These are phyloP conservation scores for Backusella morwellensis DNA, from an alignment of 192 early-diverging fungal genomes.

Conservation along the genomic window DNA sequence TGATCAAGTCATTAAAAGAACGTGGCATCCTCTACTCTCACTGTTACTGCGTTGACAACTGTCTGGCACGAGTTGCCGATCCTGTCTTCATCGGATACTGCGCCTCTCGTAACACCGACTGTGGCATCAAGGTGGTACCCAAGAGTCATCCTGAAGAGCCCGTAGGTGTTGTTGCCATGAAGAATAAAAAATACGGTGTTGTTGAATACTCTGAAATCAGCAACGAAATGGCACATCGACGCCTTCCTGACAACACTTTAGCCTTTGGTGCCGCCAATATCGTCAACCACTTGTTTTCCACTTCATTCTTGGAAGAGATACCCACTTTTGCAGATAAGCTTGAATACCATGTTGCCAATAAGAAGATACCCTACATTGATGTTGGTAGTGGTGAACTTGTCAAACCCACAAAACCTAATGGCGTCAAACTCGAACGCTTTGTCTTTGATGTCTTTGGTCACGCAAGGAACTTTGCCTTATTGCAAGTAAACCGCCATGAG, in stretches of 20 bases:
- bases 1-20: slow-evolving; percentile 65
- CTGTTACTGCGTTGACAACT: slow-evolving; percentile 94
- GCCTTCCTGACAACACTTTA: slow-evolving; percentile 49
- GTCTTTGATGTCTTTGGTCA: slow-evolving; percentile 94
- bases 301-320: slow-evolving; percentile 74
- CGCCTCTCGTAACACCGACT: slow-evolving; percentile 70
- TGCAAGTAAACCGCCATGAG: slow-evolving; percentile 79
- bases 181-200: slow-evolving; percentile 69
- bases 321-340: slow-evolving; percentile 66
- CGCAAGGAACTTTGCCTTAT: slow-evolving; percentile 71
- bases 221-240: slow-evolving; percentile 57
- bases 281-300: slow-evolving; percentile 92
- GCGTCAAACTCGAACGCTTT: slow-evolving; percentile 92
- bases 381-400: slow-evolving; percentile 60
- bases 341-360: slow-evolving; percentile 87
- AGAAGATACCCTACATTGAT: slow-evolving; percentile 89
- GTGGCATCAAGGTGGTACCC: slow-evolving; percentile 86
- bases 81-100: slow-evolving; percentile 88
- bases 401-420: slow-evolving; percentile 70
- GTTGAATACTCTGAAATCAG: slow-evolving; percentile 97
- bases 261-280: slow-evolving; percentile 86
- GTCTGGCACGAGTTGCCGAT: slow-evolving; percentile 86
- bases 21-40: slow-evolving; percentile 82
- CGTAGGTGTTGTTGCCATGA: slow-evolving; percentile 85
- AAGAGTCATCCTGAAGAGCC: slow-evolving; percentile 81